Base-by-base conservation (phyloP, 2,329 filamentous ascomycete genomes). In the Gaeumannomyces sp. region DNA sequence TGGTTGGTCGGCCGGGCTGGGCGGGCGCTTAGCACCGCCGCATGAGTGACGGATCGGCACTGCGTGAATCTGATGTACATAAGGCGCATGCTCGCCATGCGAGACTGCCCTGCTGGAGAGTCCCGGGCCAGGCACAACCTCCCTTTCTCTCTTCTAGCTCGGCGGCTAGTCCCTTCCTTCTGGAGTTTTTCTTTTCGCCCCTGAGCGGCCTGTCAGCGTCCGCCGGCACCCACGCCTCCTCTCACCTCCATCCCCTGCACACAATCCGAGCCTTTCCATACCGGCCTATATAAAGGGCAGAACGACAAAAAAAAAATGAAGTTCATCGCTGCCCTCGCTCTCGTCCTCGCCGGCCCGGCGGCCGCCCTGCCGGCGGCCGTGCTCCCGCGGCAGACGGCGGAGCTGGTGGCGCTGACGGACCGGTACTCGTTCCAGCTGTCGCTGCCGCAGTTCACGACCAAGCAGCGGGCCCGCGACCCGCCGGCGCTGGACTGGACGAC, bases 391-490 rank as follows among this genome's bases (percentile, higher is more conserved):
- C 62, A 64, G 62, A 25, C 22, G 19, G 16, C 11, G 19, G 27
- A 33, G n/a, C 19, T 50, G 13, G 57, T 59, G 6, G 50, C 29
- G 50, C 27, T 35, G 50, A 83, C 80, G 1, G 82, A 85, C 66
- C 66, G 76, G 38, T 76, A 83, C 29, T 73, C 84, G 64, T 85
- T 82, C 74, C 70, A 65, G 60, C 70, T 76, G 58, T 72, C 76
- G 0, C 77, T 85, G 3, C 67, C 73, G 0, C 59, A 72, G 0
- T 86, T 85, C 69, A 73, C 75, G 3, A 58, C 69, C 1, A 74
- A 75, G 11, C 79, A 80, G 60, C 74, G 77, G 14, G 74, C 74
- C 0, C 69, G 71, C 1, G 70, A 78, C 59, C 82, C 82, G 0
- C 33, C 76, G 0, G 72, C 62, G 1, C 70, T 80, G 0, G 71